These are phyloP conservation scores for Eucalyptus sideroxylon DNA, from an alignment of 345 rosid species.

Conservation along the genomic window DNA sequence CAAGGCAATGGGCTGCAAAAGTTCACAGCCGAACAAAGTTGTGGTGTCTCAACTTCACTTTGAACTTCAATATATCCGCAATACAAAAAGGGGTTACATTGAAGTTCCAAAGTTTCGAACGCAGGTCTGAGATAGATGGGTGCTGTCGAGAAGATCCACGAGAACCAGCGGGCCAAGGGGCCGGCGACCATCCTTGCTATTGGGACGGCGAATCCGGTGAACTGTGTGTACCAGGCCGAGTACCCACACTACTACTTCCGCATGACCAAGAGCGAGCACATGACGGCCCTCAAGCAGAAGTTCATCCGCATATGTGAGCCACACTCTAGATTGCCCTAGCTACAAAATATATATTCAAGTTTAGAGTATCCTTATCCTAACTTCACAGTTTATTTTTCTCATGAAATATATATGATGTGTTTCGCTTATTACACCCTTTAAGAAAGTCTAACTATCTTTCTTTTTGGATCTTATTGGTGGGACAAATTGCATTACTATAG, in stretches of 20 bases:
- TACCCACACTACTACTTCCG: not conserved
- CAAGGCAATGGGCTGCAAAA: not conserved
- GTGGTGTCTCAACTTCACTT: not conserved
- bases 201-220: not conserved
- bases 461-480: not conserved
- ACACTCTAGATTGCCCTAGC: not conserved
- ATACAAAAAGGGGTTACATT: not conserved
- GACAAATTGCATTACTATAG: not conserved
- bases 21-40: not conserved
- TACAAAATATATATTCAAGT: not conserved
- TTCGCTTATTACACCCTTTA: not conserved
- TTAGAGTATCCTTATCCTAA: not conserved
- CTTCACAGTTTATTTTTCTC: not conserved
- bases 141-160: not conserved
- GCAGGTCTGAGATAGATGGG: not conserved
- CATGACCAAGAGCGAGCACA: not conserved
- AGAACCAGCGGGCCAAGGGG: not conserved
- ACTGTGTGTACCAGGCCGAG: not conserved
- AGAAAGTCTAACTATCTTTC: not conserved
- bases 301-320: constrained; percentile 12
- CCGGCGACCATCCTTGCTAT: constrained; percentile 4
- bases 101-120: not conserved
- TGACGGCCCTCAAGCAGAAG: not conserved
- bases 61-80: not conserved
- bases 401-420: not conserved